Evolutionary conservation across 441 rosid genomes (phyloP), one percentile per base, ranked within the genome.

Genomic region (Populus trichocarpa): DNA sequence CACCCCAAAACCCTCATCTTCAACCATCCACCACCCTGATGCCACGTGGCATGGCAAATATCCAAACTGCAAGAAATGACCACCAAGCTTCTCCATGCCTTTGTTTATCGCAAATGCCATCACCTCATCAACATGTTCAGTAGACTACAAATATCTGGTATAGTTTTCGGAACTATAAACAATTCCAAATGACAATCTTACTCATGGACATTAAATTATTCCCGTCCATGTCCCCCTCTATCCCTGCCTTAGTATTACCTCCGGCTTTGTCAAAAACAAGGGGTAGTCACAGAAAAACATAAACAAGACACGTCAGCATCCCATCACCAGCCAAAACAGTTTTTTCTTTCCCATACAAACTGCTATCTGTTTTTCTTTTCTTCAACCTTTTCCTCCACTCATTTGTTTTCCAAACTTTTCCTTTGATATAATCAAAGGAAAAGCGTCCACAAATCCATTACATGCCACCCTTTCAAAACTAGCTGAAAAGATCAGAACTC

Each of bases 81-180:
- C 85, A 80, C 97, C 95, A 87, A 82, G 87, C 84, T 82, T 84
- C 87, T 81, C 89, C 94, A 85, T 86, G 67, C 86, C 88, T 78
- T 32, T 78, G 73, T 71, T 38, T 33, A 82, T 86, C 87, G 71
- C 82, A 71, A 61, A 50, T 70, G 81, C 80, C 85, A 86, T 87
- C 91, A 80, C 87, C 89, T 81, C 88, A 77, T 86, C 93, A 83
- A 79, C 86, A 75, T 85, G 78, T 77, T 80, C 86, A 81, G 4
- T 16, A 53, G 8, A 53, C 22, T 53, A 18, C 61, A 53, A 53
- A 53, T 16, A 53, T 53, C n/a, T 53, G 6, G 22, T 53, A 53
- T 18, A 53, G 61, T 53, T 53, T 53, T 53, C 22, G n/a, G 61
- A 0, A 18, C 6, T 5, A 18, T 16, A 53, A 53, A 53, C 8